Percentiles rank a stretch among this genome's conserved stretches.
These are phyloP conservation scores for Agrocybe pediades DNA, from an alignment of 768 basidiomycete genomes.

Conservation along the genomic window DNA sequence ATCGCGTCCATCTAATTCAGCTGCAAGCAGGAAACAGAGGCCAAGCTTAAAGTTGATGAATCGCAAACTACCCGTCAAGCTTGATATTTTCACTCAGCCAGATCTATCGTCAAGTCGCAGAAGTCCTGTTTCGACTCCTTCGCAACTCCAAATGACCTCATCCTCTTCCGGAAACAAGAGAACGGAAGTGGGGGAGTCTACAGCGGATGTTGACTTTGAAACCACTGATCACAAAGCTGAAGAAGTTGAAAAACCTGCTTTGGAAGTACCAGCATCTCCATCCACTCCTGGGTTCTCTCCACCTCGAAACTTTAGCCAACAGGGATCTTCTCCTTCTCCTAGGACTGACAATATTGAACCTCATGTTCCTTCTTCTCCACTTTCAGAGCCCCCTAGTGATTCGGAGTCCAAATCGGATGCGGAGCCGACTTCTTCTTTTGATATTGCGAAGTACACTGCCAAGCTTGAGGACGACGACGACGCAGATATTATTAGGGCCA, in stretches of 20 bases:
- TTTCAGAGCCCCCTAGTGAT: background rate
- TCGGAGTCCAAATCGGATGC: background rate
- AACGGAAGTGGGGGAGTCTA: background rate
- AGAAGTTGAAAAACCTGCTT: background rate
- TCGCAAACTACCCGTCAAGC: background rate
- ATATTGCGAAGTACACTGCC: conserved; percentile 11
- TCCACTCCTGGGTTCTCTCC: no score
- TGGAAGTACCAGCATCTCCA: background rate
- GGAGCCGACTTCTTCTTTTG: conserved; percentile 4
- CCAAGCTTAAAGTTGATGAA: background rate
- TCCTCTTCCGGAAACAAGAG: background rate
- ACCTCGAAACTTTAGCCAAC: no score
- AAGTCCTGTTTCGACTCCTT: background rate
- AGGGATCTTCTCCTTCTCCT: no score
- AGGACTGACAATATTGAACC: background rate
- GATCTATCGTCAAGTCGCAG: background rate
- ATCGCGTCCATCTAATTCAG: background rate
- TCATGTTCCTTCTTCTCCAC: background rate
- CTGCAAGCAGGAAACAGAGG: background rate
- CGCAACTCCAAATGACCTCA: background rate
- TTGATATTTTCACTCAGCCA: background rate
- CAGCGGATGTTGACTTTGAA: background rate
- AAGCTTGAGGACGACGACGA: conserved; percentile 17
- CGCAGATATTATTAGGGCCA: conserved; percentile 15
- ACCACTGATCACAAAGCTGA: background rate